Evolutionary conservation across 2,329 filamentous ascomycete species (phyloP).

Genomic region (Nemania diffusa): DNA sequence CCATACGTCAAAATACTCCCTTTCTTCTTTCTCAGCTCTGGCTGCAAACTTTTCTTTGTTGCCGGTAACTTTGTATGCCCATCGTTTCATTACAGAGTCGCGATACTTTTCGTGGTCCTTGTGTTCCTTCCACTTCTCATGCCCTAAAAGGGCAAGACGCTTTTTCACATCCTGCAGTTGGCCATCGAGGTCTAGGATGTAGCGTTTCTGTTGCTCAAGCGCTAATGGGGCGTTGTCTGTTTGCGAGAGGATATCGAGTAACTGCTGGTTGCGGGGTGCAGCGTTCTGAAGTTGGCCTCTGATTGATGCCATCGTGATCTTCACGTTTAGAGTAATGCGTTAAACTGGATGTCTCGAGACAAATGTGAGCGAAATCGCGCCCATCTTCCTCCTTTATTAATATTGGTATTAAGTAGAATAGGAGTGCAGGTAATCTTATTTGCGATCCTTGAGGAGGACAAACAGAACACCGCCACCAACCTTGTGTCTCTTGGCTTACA

Average conservation of each 20-base stretch:
- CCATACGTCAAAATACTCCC: slow-evolving; percentile 63
- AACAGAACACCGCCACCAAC: background rate
- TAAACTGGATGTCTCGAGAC: background rate
- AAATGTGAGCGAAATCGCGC: background rate
- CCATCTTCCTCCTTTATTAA: background rate
- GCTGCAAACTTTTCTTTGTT: slow-evolving; percentile 60
- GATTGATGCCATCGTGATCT: slow-evolving; percentile 41
- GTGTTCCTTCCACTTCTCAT: slow-evolving; percentile 58
- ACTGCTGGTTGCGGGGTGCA: slow-evolving; percentile 54
- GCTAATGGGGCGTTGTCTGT: slow-evolving; percentile 61
- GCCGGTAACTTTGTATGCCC: slow-evolving; percentile 62
- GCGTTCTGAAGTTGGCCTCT: slow-evolving; percentile 54
- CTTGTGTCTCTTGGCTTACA: slow-evolving; percentile 1
- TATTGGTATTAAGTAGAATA: background rate
- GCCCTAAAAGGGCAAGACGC: slow-evolving; percentile 54
- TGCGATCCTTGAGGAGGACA: background rate
- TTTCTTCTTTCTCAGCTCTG: slow-evolving; percentile 64
- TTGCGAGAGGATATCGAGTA: slow-evolving; percentile 59
- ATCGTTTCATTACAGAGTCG: slow-evolving; percentile 62
- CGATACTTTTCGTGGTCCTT: slow-evolving; percentile 64
- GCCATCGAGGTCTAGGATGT: slow-evolving; percentile 58
- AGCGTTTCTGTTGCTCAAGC: slow-evolving; percentile 57
- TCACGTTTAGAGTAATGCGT: background rate
- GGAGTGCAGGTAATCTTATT: background rate
- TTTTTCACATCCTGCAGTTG: slow-evolving; percentile 53